A percentile compares a stretch with the other conserved stretches of the same genome.
phyloP scores from a whole-genome alignment of 805 yeast species.

The Kodamaea kaohsiungensis region DNA sequence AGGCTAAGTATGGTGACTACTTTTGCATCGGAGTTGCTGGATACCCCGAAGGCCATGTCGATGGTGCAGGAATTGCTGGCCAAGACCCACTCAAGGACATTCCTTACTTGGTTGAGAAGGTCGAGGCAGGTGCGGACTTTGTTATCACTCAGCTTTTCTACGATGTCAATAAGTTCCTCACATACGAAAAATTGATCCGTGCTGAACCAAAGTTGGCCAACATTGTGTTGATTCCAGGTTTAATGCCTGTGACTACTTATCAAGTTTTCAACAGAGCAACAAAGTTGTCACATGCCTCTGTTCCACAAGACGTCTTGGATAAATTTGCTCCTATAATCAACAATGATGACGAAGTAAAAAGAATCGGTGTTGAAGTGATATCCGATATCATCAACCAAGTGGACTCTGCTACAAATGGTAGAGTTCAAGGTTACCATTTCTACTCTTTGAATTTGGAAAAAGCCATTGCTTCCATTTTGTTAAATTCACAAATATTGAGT shows the following conservation, averaged over 20 bases:
- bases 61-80: conserved; percentile 53
- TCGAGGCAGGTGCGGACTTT: conserved; percentile 94
- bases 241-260: conserved; percentile 89
- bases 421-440: conserved; percentile 85
- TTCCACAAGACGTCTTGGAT: conserved; percentile 58
- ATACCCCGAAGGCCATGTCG: conserved; percentile 97
- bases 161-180: conserved; percentile 75
- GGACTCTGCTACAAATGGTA: conserved; percentile 50
- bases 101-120: conserved; percentile 78
- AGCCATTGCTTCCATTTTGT: conserved; percentile 82
- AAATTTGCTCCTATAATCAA: conserved; percentile 57
- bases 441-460: conserved; percentile 91
- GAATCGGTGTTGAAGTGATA: conserved; percentile 76
- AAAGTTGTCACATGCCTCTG: conserved; percentile 82
- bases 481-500: conserved; percentile 53
- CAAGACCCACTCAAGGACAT: conserved; percentile 72
- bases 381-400: conserved; percentile 63
- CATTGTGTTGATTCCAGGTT: conserved; percentile 76
- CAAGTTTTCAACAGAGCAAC: conserved; percentile 83
- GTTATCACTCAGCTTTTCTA: conserved; percentile 89
- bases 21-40: conserved; percentile 97
- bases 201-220: conserved; percentile 40
- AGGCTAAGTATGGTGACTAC: conserved; percentile 66
- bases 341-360: conserved; percentile 76
- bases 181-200: conserved; percentile 58